These are phyloP conservation scores for Picea glauca DNA, from an alignment of 75 land plant species.

Conservation along the genomic window DNA sequence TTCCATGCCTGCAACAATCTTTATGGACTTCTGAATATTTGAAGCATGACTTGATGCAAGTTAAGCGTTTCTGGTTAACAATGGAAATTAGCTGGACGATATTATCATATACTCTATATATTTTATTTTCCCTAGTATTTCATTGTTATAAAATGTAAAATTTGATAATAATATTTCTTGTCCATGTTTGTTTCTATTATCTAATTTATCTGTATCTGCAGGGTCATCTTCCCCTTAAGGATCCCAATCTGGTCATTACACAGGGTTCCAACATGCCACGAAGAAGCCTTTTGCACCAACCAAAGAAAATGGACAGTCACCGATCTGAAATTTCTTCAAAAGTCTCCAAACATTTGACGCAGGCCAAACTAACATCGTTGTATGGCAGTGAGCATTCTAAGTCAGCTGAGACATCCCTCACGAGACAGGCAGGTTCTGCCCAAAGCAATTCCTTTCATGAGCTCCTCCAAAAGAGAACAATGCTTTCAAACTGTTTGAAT, in stretches of 20 bases:
- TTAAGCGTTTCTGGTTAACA: background rate
- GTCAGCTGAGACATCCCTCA: slow-evolving; percentile 17
- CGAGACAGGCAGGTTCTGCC: slow-evolving; percentile 10
- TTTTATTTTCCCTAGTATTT: background rate
- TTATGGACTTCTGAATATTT: background rate
- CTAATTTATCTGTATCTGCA: background rate
- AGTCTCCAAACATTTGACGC: slow-evolving; percentile 34
- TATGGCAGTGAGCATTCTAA: slow-evolving; percentile 40
- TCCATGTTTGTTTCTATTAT: background rate
- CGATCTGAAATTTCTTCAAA: slow-evolving; percentile 19
- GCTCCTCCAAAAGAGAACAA: slow-evolving; percentile 22
- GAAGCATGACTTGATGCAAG: background rate
- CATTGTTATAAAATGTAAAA: background rate
- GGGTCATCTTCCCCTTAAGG: background rate
- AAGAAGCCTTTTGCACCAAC: background rate
- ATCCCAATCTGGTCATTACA: background rate
- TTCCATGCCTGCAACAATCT: background rate
- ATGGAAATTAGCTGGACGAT: background rate
- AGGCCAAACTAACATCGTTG: slow-evolving; percentile 59
- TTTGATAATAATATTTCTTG: background rate
- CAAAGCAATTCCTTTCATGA: slow-evolving; percentile 23
- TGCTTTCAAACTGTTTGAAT: background rate
- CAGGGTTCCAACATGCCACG: slow-evolving; percentile 1
- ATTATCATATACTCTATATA: background rate
- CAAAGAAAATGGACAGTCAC: slow-evolving; percentile 9